These are phyloP conservation scores for Stereocaulon alpinum DNA, from an alignment of 495 filamentous ascomycete genomes.

Conservation along the genomic window DNA sequence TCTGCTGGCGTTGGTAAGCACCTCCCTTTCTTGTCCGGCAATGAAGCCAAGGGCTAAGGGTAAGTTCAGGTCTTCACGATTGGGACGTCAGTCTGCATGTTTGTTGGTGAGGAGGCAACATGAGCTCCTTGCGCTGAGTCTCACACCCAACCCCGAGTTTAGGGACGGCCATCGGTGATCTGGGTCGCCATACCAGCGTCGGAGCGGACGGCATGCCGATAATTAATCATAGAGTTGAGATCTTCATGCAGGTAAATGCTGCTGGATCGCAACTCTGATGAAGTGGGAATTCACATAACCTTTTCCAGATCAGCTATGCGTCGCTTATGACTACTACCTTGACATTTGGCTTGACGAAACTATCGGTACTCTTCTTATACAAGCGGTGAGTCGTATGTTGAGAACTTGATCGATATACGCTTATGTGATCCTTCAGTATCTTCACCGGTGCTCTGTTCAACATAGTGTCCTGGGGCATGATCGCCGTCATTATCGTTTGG, in stretches of 20 bases:
- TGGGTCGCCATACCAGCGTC: conserved; percentile 9
- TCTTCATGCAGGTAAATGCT: background rate
- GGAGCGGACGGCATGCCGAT: conserved; percentile 4
- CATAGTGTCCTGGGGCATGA: background rate
- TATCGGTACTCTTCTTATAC: conserved; percentile 8
- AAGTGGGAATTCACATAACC: too few relatives aligned
- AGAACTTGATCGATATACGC: background rate
- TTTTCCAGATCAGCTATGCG: background rate
- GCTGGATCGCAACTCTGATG: too few relatives aligned
- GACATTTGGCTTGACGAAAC: conserved; percentile 11
- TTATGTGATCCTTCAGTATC: background rate
- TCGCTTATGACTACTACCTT: conserved; percentile 11
- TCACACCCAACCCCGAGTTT: too few relatives aligned
- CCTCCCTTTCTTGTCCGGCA: background rate
- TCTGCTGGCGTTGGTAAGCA: conserved; percentile 20
- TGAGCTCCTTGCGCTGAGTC: too few relatives aligned
- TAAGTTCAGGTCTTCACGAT: background rate
- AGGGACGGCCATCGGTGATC: conserved; percentile 4
- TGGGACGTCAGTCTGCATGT: conserved; percentile 3
- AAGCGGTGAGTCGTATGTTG: background rate
- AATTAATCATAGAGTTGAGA: background rate
- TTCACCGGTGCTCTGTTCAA: background rate
- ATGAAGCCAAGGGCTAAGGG: background rate
- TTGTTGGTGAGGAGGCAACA: background rate
- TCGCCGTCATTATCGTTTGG: conserved; percentile 2